Conservation (phyloP, 164 flowering plant genomes). For the Cinnamomum chago region DNA sequence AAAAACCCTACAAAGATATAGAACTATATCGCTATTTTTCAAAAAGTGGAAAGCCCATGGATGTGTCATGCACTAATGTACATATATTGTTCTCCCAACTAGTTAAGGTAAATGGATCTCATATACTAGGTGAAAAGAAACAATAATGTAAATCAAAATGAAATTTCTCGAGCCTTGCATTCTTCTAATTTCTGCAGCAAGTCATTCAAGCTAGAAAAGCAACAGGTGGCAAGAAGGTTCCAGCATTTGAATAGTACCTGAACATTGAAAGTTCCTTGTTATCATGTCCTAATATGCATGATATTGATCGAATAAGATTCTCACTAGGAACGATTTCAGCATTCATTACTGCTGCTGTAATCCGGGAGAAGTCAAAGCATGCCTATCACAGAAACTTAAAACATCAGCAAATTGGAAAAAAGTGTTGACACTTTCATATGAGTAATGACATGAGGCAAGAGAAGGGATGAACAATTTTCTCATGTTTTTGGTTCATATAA, state of each 20-base stretch:
- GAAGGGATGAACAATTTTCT: not conserved
- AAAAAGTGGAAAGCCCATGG: no score
- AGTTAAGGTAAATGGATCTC: not conserved
- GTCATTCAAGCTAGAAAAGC: not conserved
- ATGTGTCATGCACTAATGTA: no score
- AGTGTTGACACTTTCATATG: not conserved
- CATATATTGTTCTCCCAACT: not conserved
- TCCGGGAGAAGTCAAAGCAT: constrained; percentile 83
- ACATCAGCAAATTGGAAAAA: constrained; percentile 1
- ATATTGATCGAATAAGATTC: constrained; percentile 56
- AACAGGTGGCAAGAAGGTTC: constrained; percentile 12
- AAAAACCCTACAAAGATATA: not conserved
- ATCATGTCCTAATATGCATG: constrained; percentile 47
- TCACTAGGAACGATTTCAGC: constrained; percentile 65
- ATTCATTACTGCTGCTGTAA: constrained; percentile 46
- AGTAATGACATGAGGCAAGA: not conserved
- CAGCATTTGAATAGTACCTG: constrained; percentile 43
- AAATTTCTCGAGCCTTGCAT: not conserved
- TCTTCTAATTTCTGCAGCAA: not conserved
- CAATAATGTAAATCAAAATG: not conserved
- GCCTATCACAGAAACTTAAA: constrained; percentile 52
- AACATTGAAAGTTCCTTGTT: constrained; percentile 43
- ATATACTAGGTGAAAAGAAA: not conserved
- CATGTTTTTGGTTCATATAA: not conserved
- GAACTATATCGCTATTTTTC: no score